Evolutionary conservation across 108 stramenopile genomes (phyloP).

Genomic region (Seminavis robusta): DNA sequence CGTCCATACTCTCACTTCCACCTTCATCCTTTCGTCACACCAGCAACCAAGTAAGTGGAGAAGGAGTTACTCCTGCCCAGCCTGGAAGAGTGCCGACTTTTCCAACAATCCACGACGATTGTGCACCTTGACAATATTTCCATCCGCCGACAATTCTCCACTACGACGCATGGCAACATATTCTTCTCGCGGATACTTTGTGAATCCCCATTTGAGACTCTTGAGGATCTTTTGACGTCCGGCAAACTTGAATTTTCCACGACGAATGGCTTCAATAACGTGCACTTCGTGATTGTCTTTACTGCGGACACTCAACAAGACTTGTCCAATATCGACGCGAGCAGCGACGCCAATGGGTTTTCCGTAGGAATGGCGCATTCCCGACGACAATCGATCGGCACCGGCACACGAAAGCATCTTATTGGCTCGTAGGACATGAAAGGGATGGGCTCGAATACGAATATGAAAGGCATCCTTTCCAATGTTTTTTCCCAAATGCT

Average conservation of each 20-base stretch:
- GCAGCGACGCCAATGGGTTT: conserved; percentile 99
- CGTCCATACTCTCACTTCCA: no score
- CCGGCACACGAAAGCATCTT: conserved; percentile 99
- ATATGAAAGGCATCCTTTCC: conserved; percentile 99
- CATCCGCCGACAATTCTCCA: conserved; percentile 90
- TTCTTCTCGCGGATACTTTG: conserved; percentile 95
- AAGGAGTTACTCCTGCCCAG: conserved; percentile 73
- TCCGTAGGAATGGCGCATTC: conserved; percentile 99
- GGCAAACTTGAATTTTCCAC: conserved; percentile 99
- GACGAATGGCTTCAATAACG: conserved; percentile 98
- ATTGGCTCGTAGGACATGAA: conserved; percentile 99
- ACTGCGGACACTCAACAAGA: conserved; percentile 90
- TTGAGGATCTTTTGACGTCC: conserved; percentile 99
- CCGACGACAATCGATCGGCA: conserved; percentile 97
- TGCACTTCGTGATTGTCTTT: conserved; percentile 91
- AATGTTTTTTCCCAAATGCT: conserved; percentile 97
- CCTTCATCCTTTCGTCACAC: background rate
- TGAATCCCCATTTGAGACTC: conserved; percentile 99
- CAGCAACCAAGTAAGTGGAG: background rate
- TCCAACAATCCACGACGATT: conserved; percentile 84
- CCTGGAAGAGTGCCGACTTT: conserved; percentile 70
- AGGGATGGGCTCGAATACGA: conserved; percentile 98
- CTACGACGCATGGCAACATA: conserved; percentile 91
- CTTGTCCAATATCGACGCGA: conserved; percentile 98
- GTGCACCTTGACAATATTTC: conserved; percentile 92